Evolutionary conservation across 306 rosid genomes (phyloP).

Genomic region (Medicago arabica): DNA sequence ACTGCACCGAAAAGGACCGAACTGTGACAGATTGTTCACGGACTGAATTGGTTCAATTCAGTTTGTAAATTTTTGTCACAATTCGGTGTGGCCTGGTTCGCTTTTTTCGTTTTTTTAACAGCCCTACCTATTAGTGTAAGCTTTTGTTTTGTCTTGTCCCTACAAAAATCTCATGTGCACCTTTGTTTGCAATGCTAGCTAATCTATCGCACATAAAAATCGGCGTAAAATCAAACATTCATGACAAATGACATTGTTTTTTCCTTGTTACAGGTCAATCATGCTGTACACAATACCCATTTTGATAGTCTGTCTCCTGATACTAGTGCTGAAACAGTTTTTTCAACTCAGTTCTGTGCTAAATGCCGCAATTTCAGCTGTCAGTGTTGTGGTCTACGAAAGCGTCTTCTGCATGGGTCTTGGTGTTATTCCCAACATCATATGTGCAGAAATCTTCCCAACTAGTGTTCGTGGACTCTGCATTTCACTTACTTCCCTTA

Average conservation of each 20-base stretch:
- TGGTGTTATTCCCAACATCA: constrained; percentile 68
- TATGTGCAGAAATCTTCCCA: constrained; percentile 77
- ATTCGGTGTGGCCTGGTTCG: neutral
- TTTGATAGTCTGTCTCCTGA: constrained; percentile 59
- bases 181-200: neutral
- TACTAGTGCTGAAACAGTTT: constrained; percentile 52
- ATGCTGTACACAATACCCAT: constrained; percentile 68
- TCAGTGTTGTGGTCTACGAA: constrained; percentile 57
- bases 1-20: neutral
- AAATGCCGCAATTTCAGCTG: constrained; percentile 56
- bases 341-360: constrained; percentile 47
- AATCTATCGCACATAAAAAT: no score
- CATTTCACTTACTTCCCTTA: constrained; percentile 67
- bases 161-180: neutral
- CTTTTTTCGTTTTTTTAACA: neutral
- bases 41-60: neutral
- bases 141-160: neutral
- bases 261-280: constrained; percentile 57
- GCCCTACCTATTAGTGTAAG: neutral
- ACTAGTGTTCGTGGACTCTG: constrained; percentile 71
- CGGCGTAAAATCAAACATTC: neutral
- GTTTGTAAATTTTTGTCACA: neutral
- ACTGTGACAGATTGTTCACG: neutral
- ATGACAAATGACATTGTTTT: constrained; percentile 26
- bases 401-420: constrained; percentile 74